A percentile compares a stretch with the other conserved stretches of the same genome.
phyloP scores from a whole-genome alignment of 164 flowering plant species.

The Akebia trifoliata region DNA sequence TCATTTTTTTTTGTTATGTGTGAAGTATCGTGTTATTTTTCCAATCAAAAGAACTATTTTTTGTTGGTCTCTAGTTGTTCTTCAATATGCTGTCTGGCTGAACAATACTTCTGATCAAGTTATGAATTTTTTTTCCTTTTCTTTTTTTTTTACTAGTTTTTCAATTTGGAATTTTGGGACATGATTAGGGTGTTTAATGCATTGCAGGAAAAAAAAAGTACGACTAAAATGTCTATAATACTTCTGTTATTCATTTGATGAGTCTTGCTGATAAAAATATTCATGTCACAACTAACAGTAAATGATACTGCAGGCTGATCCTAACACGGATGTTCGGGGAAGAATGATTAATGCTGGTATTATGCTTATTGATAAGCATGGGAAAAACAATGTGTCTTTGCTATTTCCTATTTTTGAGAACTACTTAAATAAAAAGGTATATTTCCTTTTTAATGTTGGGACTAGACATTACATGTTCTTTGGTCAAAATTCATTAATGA shows the following conservation, averaged over 20 bases:
- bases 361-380: slow-evolving; percentile 87
- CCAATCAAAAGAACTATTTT: neutral
- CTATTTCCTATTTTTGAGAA: slow-evolving; percentile 97
- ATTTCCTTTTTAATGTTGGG: neutral
- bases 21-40: neutral
- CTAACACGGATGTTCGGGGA: slow-evolving; percentile 90
- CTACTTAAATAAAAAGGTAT: slow-evolving; percentile 88
- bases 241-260: too few species aligned
- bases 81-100: neutral
- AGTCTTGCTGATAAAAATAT: too few species aligned
- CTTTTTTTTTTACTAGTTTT: neutral
- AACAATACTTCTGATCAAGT: neutral
- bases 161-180: too few species aligned
- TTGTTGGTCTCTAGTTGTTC: too few species aligned
- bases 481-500: neutral
- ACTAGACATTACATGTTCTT: neutral
- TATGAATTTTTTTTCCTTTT: neutral
- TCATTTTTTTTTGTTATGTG: neutral
- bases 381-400: slow-evolving; percentile 84
- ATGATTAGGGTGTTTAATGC: too few species aligned
- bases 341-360: slow-evolving; percentile 99
- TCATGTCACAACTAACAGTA: neutral
- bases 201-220: too few species aligned
- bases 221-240: too few species aligned
- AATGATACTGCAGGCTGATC: slow-evolving; percentile 72